Percentiles rank a stretch among this genome's conserved stretches.
Evolutionary conservation across 2,329 filamentous ascomycete genomes (phyloP).

Genomic region (Hansfordia pulvinata): DNA sequence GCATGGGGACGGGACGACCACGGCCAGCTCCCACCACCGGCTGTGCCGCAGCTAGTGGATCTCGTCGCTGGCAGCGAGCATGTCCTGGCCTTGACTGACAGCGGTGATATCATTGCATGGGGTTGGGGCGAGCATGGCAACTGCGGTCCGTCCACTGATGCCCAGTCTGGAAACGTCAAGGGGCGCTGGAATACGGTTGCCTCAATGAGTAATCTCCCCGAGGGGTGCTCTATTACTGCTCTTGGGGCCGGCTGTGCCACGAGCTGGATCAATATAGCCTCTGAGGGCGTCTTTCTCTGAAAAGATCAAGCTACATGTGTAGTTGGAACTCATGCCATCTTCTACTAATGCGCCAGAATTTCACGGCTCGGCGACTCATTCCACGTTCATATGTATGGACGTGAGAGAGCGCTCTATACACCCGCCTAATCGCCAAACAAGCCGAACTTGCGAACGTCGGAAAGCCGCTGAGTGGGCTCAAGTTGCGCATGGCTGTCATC

Average conservation of each 20-base stretch:
- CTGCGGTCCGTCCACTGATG: slow-evolving; percentile 57
- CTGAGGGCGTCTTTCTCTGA: slow-evolving; percentile 17
- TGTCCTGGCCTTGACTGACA: slow-evolving; percentile 54
- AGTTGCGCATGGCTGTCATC: slow-evolving; percentile 19
- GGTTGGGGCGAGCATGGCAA: slow-evolving; percentile 98
- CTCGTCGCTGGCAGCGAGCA: slow-evolving; percentile 89
- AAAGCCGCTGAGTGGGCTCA: slow-evolving; percentile 62
- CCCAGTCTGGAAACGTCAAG: slow-evolving; percentile 47
- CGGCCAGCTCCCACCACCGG: slow-evolving; percentile 58
- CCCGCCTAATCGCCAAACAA: slow-evolving; percentile 21
- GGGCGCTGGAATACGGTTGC: slow-evolving; percentile 55
- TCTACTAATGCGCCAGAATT: slow-evolving; percentile 4
- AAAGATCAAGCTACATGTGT: slow-evolving; percentile 3
- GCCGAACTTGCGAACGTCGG: slow-evolving; percentile 42
- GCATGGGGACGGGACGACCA: slow-evolving; percentile 81
- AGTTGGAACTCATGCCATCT: background rate
- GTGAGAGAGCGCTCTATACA: background rate
- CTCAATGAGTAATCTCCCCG: slow-evolving; percentile 37
- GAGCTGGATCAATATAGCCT: slow-evolving; percentile 54
- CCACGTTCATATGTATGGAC: too few relatives aligned
- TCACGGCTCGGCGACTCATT: too few relatives aligned
- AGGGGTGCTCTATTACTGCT: slow-evolving; percentile 35
- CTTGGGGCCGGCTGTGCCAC: slow-evolving; percentile 86
- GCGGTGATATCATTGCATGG: slow-evolving; percentile 65
- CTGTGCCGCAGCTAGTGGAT: slow-evolving; percentile 41